phyloP scores from a whole-genome alignment of 768 basidiomycete genomes.

The Boletus rufocinnamomeus region DNA sequence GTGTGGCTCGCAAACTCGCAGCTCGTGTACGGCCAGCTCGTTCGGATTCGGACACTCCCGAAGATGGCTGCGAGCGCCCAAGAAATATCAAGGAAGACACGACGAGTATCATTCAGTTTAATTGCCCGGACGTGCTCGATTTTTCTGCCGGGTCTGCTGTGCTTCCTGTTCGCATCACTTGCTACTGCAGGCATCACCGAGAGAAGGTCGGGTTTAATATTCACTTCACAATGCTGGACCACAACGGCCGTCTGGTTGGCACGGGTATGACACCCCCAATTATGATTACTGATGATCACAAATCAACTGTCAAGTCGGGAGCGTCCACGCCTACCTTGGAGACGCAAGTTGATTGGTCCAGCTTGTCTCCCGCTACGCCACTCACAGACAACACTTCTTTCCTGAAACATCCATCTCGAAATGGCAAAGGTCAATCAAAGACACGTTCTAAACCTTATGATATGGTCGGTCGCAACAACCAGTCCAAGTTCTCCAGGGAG shows the following conservation, averaged over 20 bases:
- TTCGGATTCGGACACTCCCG: conserved; percentile 70
- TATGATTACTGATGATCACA: conserved; percentile 99
- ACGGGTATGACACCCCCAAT: conserved; percentile 84
- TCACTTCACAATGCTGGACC: conserved; percentile 82
- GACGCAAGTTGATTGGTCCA: conserved; percentile 54
- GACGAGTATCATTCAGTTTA: conserved; percentile 91
- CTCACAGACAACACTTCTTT: conserved; percentile 40
- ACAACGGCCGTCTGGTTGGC: conserved; percentile 77
- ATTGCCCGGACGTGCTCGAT: conserved; percentile 87
- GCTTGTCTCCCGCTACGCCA: conserved; percentile 27
- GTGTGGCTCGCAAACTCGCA: conserved; percentile 86
- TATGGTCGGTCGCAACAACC: conserved; percentile 30
- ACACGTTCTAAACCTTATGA: conserved; percentile 77
- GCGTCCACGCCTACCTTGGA: conserved; percentile 37
- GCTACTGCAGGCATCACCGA: conserved; percentile 97
- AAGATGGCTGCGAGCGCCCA: conserved; percentile 52
- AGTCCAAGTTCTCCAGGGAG: conserved; percentile 55
- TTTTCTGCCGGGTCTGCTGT: conserved; percentile 85
- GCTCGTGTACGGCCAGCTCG: conserved; percentile 78
- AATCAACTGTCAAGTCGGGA: conserved; percentile 55
- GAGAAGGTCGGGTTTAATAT: conserved; percentile 96
- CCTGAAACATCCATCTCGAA: conserved; percentile 47
- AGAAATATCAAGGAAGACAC: conserved; percentile 58
- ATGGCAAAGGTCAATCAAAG: conserved; percentile 49
- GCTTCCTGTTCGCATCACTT: conserved; percentile 94